These are phyloP conservation scores for Wallacemonas sp. DNA, from an alignment of 208 protist species.

Conservation along the genomic window DNA sequence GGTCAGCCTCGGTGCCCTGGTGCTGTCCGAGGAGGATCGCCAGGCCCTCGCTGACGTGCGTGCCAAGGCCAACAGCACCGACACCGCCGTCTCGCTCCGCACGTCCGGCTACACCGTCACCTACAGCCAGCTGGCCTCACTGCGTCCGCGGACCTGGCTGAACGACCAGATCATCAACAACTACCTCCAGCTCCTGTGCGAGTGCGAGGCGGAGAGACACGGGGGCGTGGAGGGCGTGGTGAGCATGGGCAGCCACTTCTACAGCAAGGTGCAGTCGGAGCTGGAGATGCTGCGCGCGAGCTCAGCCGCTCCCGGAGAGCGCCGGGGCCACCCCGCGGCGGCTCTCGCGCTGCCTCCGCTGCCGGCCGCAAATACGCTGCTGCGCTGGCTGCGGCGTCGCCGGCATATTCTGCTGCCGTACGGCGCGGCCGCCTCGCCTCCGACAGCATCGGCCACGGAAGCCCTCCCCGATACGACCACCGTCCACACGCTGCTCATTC, in stretches of 20 bases:
- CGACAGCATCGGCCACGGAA: neutral
- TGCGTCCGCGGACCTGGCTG: conserved; percentile 57
- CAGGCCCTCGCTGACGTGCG: conserved; percentile 23
- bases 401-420: conserved; percentile 58
- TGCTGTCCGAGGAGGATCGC: conserved; percentile 45
- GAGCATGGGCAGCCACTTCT: conserved; percentile 81
- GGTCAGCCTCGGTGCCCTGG: conserved; percentile 29
- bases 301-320: neutral
- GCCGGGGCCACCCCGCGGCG: neutral
- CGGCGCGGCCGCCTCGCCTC: conserved; percentile 3
- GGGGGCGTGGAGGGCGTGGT: conserved; percentile 24
- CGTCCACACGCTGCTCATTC: conserved; percentile 67
- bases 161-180: conserved; percentile 89
- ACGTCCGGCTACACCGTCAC: conserved; percentile 49
- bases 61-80: conserved; percentile 26
- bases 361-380: conserved; percentile 34
- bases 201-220: conserved; percentile 19
- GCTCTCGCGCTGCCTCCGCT: conserved; percentile 25
- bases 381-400: conserved; percentile 78
- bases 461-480: conserved; percentile 10
- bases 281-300: neutral
- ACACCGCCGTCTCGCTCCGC: conserved; percentile 30
- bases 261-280: conserved; percentile 68
- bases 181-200: conserved; percentile 71
- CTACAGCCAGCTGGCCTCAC: conserved; percentile 59